phyloP scores from a whole-genome alignment of 2,329 filamentous ascomycete species.

The Tolypocladium cylindrosporum region DNA sequence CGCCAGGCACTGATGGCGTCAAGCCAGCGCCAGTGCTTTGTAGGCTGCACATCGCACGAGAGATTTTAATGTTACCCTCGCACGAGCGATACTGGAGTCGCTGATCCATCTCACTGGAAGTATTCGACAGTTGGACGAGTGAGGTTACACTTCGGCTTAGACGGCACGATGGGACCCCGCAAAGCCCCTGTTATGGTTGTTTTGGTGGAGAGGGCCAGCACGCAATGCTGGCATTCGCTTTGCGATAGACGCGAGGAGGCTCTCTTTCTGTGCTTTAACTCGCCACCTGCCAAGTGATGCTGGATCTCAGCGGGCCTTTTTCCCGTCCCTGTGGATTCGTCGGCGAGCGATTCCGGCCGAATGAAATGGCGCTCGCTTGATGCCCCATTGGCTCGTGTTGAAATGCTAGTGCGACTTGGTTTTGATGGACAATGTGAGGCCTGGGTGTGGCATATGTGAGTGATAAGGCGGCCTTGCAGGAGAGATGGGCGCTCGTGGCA shows the following conservation, averaged over 20 bases:
- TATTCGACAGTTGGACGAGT: no score
- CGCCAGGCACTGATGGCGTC: neutral
- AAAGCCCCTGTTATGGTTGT: neutral
- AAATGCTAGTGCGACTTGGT: no score
- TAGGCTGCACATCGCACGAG: neutral
- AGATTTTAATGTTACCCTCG: neutral
- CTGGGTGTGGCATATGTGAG: no score
- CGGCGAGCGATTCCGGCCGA: neutral
- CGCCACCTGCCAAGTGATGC: neutral
- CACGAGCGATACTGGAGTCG: neutral
- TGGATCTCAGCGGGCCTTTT: neutral
- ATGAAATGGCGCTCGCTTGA: neutral
- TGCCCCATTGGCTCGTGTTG: neutral
- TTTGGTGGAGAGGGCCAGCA: neutral
- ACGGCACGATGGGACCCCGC: neutral
- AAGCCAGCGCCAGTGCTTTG: neutral
- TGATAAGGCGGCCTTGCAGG: neutral
- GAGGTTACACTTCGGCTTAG: neutral
- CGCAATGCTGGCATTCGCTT: neutral
- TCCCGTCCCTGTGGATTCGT: neutral
- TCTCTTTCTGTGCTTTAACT: neutral
- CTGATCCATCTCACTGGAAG: neutral
- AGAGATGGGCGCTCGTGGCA: neutral
- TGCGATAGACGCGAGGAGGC: neutral
- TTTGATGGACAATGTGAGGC: neutral